Conservation (phyloP, 352 stramenopile genomes). For the Paralagenidium karlingii region DNA sequence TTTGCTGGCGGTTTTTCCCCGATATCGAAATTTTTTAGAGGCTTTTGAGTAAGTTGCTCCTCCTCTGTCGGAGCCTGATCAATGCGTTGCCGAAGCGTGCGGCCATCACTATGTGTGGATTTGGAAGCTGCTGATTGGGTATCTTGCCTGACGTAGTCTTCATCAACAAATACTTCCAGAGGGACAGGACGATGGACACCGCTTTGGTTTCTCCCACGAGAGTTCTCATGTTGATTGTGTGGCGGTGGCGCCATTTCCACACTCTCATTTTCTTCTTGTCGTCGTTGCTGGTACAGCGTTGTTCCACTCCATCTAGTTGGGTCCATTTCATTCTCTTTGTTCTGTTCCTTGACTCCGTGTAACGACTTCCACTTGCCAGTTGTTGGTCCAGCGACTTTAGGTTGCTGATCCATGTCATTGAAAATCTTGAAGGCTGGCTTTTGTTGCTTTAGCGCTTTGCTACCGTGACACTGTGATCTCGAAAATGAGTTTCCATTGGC, state of each 20-base stretch:
- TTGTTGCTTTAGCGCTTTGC: background rate
- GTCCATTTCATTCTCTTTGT: conserved; percentile 65
- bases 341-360: conserved; percentile 44
- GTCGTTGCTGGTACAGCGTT: background rate
- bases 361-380: conserved; percentile 60
- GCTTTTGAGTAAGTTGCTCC: conserved; percentile 54
- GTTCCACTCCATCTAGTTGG: conserved; percentile 35
- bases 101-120: no score
- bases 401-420: background rate
- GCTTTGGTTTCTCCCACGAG: no score
- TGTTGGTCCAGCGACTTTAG: background rate
- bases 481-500: no score
- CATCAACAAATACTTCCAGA: conserved; percentile 71
- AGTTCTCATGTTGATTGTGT: no score
- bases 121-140: no score
- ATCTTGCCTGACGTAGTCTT: conserved; percentile 37
- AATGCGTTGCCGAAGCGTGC: conserved; percentile 56
- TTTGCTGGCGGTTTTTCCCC: conserved; percentile 1
- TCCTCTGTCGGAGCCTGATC: conserved; percentile 60
- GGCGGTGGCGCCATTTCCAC: no score
- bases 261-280: background rate
- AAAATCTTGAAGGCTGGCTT: background rate
- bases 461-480: background rate
- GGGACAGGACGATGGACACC: no score
- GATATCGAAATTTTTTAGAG: conserved; percentile 58